Percentiles rank a stretch among this genome's conserved stretches.
These are phyloP conservation scores for Agrocybe pediades DNA, from an alignment of 768 basidiomycete genomes.

Conservation along the genomic window DNA sequence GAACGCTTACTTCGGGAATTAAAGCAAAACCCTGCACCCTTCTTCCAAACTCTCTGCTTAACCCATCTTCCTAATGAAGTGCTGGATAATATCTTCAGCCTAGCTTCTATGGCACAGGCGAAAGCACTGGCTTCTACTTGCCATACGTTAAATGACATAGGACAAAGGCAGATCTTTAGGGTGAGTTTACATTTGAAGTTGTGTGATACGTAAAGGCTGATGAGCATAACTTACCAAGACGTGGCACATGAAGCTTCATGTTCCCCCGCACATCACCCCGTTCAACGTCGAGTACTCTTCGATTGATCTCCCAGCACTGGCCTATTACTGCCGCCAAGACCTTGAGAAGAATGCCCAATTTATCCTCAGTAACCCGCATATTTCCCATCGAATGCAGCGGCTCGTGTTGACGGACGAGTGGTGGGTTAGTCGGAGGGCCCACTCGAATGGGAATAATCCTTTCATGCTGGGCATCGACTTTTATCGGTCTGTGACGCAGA, in stretches of 20 bases:
- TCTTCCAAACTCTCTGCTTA: slow-evolving; percentile 18
- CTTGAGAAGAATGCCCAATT: slow-evolving; percentile 18
- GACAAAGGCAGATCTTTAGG: slow-evolving; percentile 20
- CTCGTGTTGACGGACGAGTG: slow-evolving; percentile 23
- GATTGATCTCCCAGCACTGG: slow-evolving; percentile 18
- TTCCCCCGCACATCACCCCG: slow-evolving; percentile 17
- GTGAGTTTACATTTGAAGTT: slow-evolving; percentile 9
- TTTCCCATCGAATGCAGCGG: slow-evolving; percentile 16
- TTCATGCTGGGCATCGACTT: slow-evolving; percentile 19
- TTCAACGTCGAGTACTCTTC: slow-evolving; percentile 21
- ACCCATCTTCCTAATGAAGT: slow-evolving; percentile 21
- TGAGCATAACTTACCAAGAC: slow-evolving; percentile 5
- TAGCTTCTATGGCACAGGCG: slow-evolving; percentile 12
- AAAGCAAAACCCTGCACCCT: slow-evolving; percentile 18
- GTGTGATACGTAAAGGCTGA: background rate
- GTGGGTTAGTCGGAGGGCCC: slow-evolving; percentile 21
- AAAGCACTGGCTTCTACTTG: slow-evolving; percentile 20
- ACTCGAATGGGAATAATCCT: slow-evolving; percentile 22
- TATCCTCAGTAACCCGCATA: slow-evolving; percentile 12
- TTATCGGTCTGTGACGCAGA: slow-evolving; percentile 16
- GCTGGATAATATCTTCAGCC: slow-evolving; percentile 18
- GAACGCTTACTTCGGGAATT: slow-evolving; percentile 21
- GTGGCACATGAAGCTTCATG: slow-evolving; percentile 20
- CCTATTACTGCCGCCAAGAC: slow-evolving; percentile 13
- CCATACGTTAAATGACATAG: slow-evolving; percentile 19